A percentile compares a stretch with the other conserved stretches of the same genome.
Evolutionary conservation across 2,329 filamentous ascomycete genomes (phyloP).

Genomic region (Didymella sp.): DNA sequence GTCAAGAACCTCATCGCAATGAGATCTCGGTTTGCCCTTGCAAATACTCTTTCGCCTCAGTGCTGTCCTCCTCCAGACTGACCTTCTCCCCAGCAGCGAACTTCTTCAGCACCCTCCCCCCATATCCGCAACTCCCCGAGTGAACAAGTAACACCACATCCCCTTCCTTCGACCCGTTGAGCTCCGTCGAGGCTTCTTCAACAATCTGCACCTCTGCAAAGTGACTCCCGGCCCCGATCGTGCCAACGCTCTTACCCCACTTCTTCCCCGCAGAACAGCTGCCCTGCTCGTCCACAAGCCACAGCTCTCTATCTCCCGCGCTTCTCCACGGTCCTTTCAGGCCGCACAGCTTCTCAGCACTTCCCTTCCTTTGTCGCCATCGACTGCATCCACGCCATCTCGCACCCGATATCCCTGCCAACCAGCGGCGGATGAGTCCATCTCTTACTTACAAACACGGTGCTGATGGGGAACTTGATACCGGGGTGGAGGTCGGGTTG

Average conservation of each 20-base stretch:
- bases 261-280: conserved; percentile 38
- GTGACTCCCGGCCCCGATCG: conserved; percentile 50
- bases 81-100: conserved; percentile 30
- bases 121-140: conserved; percentile 49
- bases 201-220: conserved; percentile 52
- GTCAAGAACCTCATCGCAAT: conserved; percentile 50
- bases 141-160: conserved; percentile 50
- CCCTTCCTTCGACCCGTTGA: conserved; percentile 28
- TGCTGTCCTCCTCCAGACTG: conserved; percentile 37
- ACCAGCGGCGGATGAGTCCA: conserved; percentile 51
- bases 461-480: conserved; percentile 49
- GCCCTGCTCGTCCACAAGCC: conserved; percentile 33
- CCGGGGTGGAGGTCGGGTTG: conserved; percentile 51
- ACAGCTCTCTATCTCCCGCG: conserved; percentile 34
- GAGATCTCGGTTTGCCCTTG: conserved; percentile 48
- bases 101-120: conserved; percentile 44
- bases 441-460: conserved; percentile 44
- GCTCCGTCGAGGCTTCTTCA: conserved; percentile 28
- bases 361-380: conserved; percentile 44
- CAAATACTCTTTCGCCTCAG: conserved; percentile 40
- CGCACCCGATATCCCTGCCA: conserved; percentile 51
- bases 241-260: conserved; percentile 46
- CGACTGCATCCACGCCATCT: conserved; percentile 50
- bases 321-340: conserved; percentile 47
- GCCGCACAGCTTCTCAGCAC: conserved; percentile 47